Evolutionary conservation across 768 basidiomycete genomes (phyloP), one percentile per base, ranked within the genome.

Genomic region (Brasilioporus rufonigricans): DNA sequence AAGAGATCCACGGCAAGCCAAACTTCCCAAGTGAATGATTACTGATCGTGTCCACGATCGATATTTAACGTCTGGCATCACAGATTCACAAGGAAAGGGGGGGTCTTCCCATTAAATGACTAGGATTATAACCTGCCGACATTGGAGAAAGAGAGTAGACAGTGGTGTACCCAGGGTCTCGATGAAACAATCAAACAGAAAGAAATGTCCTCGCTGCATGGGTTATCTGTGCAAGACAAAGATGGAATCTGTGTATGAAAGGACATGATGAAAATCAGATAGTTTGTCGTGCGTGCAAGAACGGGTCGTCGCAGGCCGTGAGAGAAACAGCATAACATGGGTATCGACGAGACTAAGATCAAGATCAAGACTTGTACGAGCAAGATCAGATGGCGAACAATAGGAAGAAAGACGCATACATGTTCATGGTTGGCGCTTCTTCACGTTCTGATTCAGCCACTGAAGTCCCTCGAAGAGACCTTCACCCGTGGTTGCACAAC

Each of bases 361-460:
- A 40, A 41, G 33, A 40, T 56, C 55, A 44, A 50, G 45, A 36
- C 62, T 54, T 51, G 54, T 62, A 63, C 48, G 60, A 60, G 48
- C 56, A 53, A 56, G 64, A 53, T 66, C 59, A 62, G 62, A 63
- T 47, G 64, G 51, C 52, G 49, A 53, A 62, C 58, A 64, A 68
- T 48, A 56, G 29, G 18, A 56, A 50, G 54, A 51, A 54, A 53
- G 53, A 29, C 39, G 62, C 64, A 41, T 65, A 47, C 61, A 57
- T 60, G 53, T 64, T 78, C 72, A 91, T 73, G 81, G 84, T 73
- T 90, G 87, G 60, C 89, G 87, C 71, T 92, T 93, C 81, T 96
- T 95, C 67, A 97, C 92, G 71, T 97, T 97, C 75, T 94, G 92
- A 50, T 93, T 95, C 64, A 98, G 77, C 95, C 95, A 98, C 73